Conservation (phyloP, 331 rosid genomes). For the Malus hybrid region DNA sequence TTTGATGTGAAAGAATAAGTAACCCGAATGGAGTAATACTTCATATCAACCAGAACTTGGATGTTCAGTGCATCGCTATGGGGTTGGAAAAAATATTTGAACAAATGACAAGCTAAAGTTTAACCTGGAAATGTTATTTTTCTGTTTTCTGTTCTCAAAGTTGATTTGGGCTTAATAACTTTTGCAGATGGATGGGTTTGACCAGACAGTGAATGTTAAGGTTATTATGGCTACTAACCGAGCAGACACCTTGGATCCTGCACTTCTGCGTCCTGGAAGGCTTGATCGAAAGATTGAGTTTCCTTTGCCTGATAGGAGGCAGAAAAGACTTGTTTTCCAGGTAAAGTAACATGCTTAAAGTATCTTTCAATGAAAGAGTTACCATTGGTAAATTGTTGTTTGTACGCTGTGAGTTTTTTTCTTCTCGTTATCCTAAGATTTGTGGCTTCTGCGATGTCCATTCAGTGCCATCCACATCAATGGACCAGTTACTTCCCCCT, state of each 20-base stretch:
- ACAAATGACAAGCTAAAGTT: background rate
- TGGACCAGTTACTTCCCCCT: background rate
- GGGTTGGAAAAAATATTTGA: background rate
- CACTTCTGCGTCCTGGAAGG: slow-evolving; percentile 96
- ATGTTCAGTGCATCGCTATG: background rate
- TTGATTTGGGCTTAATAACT: background rate
- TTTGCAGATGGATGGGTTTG: slow-evolving; percentile 95
- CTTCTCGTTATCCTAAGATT: background rate
- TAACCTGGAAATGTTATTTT: background rate
- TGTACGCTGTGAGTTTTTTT: background rate
- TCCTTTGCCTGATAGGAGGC: slow-evolving; percentile 95
- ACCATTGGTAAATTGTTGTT: background rate
- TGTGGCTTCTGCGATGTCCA: background rate
- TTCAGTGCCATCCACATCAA: background rate
- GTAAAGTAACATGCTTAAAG: slow-evolving; percentile 24
- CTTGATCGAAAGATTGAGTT: slow-evolving; percentile 96
- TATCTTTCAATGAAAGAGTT: background rate
- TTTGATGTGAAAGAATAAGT: background rate
- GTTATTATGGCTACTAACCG: slow-evolving; percentile 99
- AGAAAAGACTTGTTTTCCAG: slow-evolving; percentile 98
- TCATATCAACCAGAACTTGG: background rate
- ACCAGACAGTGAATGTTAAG: slow-evolving; percentile 96
- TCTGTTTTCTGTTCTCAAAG: slow-evolving; percentile 1
- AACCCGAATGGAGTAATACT: background rate
- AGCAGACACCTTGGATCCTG: slow-evolving; percentile 97